Base-by-base conservation (phyloP, 495 filamentous ascomycete species). In the Friedmanniomyces simplex region DNA sequence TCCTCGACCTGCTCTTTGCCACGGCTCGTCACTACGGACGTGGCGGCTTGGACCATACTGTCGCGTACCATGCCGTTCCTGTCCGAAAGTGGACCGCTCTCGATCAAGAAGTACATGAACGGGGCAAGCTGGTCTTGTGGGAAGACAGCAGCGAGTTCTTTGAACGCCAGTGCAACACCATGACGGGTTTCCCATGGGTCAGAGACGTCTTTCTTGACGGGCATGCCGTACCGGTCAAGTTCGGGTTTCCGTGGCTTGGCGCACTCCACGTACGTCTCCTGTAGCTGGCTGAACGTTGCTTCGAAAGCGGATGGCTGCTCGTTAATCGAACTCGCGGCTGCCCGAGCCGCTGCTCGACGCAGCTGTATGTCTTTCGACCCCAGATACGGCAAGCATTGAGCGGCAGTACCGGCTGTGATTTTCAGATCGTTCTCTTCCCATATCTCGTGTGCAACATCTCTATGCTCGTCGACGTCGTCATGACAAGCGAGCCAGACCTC, bases 1-100 rank as follows among this genome's bases (percentile, higher is more conserved):
- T 84, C 82, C 69, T 97, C 94, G 2, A 97, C 83, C 50, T 89
- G 81, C 14, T 78, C 71, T 61, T 85, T 82, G 12, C 89, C 93
- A 61, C 91, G 86, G 5, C 81, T 68, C 14, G 85, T 81, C 60
- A 97, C 87, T 59, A 95, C 80, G 1, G 80, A 74, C 34, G 85
- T 90, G 22, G 91, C 90, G 49, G 90, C 88, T 21, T 96, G 89
- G n/a, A 96, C 81, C 89, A 97, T 96, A 67, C 93, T 83, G 54
- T 82, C 75, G 34, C 93, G 78, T 1, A 98, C 93, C 10, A 75
- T 74, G 28, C 78, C 73, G 68, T 86, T 89, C 58, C 78, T 77
- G 70, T 98, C 93, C 5, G 86, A 82, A 18, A 97, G 72, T 5
- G 91, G 89, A 0, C 90, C 89, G 53, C 82, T 73, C 50, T 89